Conservation (phyloP, 495 filamentous ascomycete species). For the Friedmanniomyces endolithicus region DNA sequence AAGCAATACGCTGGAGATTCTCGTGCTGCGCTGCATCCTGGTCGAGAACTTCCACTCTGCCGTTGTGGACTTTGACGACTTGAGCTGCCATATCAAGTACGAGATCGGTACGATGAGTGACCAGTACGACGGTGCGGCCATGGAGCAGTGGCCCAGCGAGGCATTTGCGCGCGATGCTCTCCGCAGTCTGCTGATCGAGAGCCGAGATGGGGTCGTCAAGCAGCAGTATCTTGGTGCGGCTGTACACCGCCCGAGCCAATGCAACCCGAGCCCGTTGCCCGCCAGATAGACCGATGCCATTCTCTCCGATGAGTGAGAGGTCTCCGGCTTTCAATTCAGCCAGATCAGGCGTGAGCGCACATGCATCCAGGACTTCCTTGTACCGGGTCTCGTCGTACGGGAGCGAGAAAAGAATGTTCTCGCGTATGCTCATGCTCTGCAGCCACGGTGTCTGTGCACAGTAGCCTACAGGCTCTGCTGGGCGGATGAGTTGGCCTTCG, state of each 20-base stretch:
- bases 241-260: slow-evolving; percentile 32
- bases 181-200: slow-evolving; percentile 63
- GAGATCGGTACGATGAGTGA: slow-evolving; percentile 67
- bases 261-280: slow-evolving; percentile 33
- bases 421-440: slow-evolving; percentile 78
- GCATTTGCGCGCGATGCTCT: slow-evolving; percentile 55
- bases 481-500: slow-evolving; percentile 44
- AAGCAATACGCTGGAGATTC: not conserved
- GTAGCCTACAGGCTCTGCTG: slow-evolving; percentile 63
- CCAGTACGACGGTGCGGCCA: slow-evolving; percentile 52
- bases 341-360: slow-evolving; percentile 30
- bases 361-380: slow-evolving; percentile 31
- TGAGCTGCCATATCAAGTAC: slow-evolving; percentile 54
- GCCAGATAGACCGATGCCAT: slow-evolving; percentile 31
- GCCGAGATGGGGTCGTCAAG: slow-evolving; percentile 33
- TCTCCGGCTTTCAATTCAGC: slow-evolving; percentile 30
- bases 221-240: slow-evolving; percentile 25
- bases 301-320: slow-evolving; percentile 32
- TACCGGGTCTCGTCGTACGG: slow-evolving; percentile 53
- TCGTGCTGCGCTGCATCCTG: slow-evolving; percentile 28
- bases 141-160: slow-evolving; percentile 51
- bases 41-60: slow-evolving; percentile 40
- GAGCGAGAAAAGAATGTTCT: slow-evolving; percentile 70
- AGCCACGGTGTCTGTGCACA: slow-evolving; percentile 82
- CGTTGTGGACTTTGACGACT: slow-evolving; percentile 50